phyloP scores from a whole-genome alignment of 768 basidiomycete genomes.

The Mycena albidolilacea region DNA sequence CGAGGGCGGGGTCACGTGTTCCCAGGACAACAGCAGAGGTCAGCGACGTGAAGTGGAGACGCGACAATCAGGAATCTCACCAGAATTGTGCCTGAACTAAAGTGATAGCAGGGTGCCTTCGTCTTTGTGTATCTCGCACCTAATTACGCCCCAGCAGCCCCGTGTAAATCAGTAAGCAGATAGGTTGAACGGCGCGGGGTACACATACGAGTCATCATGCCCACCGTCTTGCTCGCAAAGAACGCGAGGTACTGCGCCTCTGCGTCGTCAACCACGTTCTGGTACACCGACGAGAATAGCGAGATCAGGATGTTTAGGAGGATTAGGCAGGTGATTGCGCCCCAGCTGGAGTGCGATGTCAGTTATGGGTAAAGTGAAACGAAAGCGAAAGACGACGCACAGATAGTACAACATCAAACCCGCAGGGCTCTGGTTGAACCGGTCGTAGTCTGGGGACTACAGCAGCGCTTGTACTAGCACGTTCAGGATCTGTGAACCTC shows the following conservation, averaged over 20 bases:
- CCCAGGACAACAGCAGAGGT: no score
- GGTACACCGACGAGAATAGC: slow-evolving; percentile 94
- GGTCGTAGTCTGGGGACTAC: slow-evolving; percentile 82
- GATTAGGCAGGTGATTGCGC: slow-evolving; percentile 61
- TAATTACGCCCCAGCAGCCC: no score
- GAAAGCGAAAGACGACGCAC: slow-evolving; percentile 62
- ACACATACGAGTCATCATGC: no score
- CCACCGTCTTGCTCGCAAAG: no score
- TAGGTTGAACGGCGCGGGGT: no score
- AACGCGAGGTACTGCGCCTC: slow-evolving; percentile 93
- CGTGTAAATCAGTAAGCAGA: no score
- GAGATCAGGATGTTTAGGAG: slow-evolving; percentile 96
- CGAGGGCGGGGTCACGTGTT: no score
- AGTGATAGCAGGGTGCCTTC: no score
- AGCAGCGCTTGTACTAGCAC: slow-evolving; percentile 84
- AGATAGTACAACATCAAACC: slow-evolving; percentile 85
- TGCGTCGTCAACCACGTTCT: slow-evolving; percentile 88
- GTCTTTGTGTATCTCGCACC: no score
- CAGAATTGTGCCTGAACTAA: no score
- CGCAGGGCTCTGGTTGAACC: slow-evolving; percentile 63
- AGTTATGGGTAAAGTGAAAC: background rate
- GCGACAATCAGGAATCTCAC: no score
- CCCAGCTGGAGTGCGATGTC: slow-evolving; percentile 37
- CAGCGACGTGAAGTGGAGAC: no score
- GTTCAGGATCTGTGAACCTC: slow-evolving; percentile 78